Evolutionary conservation across 805 yeast species (phyloP), one percentile per base, ranked within the genome.

Genomic region (Candida ipomoeae): DNA sequence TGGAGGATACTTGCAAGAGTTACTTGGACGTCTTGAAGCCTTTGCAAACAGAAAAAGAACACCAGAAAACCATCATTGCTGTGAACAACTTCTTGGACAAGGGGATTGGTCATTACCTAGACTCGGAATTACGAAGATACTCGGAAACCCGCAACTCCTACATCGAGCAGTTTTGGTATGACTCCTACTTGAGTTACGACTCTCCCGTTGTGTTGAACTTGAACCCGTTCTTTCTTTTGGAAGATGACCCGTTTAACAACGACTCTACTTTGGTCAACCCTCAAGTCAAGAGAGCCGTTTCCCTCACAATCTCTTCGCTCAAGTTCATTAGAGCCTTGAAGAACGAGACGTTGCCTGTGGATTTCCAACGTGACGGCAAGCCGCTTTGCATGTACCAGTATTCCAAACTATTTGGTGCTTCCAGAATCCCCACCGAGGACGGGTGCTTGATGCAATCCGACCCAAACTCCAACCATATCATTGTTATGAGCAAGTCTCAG

Each of bases 131-230:
- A 47, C 72, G 83, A 15, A 77, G 77, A 45, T 88, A 85, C 62
- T 69, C 85, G 5, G 75, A 79, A 46, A 70, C 83, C 14, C 72
- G 89, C 54, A 82, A 87, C 45, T 85, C 95, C 2, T 90, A 87
- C 65, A 90, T 90, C 55, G 97, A 90, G 68, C 96, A 90, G 66
- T 90, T 90, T 66, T 90, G 97, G 97, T 90, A 81, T 67, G 97
- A 90, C 64, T 82, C 96, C 1, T 90, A 90, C 66, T 74, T 90
- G 57, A 84, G 84, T 65, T 88, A 87, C 65, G 97, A 90, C 66
- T 84, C 88, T 10, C 90, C 94, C 0, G 96, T 90, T 37, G 97
- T 90, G n/a, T 75, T 90, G 54, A 90, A 90, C 67, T 78, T 90
- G 59, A 90, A 90, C 62, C 97, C 97, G 0, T 90, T 88, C 63